Evolutionary conservation across 768 basidiomycete genomes (phyloP).

Genomic region (Amanita rubescens): DNA sequence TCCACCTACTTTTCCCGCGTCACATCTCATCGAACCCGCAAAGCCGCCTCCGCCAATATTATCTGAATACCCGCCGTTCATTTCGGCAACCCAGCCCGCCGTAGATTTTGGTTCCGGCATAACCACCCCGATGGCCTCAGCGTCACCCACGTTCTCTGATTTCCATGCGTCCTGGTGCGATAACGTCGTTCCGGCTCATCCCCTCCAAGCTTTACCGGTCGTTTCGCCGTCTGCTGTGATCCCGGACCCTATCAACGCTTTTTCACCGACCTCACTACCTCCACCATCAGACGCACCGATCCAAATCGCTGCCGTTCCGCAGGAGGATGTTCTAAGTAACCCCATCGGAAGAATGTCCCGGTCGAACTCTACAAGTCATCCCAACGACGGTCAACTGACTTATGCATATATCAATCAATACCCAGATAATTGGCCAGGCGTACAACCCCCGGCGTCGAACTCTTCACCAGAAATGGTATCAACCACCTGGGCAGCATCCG

Average conservation of each 20-base stretch:
- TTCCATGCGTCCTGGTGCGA: slow-evolving; percentile 34
- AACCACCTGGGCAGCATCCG: slow-evolving; percentile 8
- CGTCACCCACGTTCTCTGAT: slow-evolving; percentile 22
- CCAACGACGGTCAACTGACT: slow-evolving; percentile 31
- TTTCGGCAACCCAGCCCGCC: slow-evolving; percentile 12
- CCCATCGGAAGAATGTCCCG: slow-evolving; percentile 49
- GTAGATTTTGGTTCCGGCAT: slow-evolving; percentile 15
- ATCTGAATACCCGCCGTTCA: slow-evolving; percentile 18
- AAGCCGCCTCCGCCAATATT: slow-evolving; percentile 17
- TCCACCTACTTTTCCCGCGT: slow-evolving; percentile 22
- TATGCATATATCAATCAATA: slow-evolving; percentile 27
- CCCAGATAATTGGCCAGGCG: slow-evolving; percentile 16
- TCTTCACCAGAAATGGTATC: background rate
- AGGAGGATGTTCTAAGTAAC: slow-evolving; percentile 20
- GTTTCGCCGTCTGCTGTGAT: slow-evolving; percentile 8
- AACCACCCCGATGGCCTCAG: slow-evolving; percentile 8
- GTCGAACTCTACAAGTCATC: slow-evolving; percentile 47
- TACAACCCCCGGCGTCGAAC: background rate
- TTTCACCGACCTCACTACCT: slow-evolving; percentile 13
- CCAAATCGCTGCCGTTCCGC: background rate
- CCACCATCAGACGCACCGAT: slow-evolving; percentile 1
- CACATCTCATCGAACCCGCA: slow-evolving; percentile 21
- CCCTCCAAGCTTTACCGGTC: slow-evolving; percentile 17
- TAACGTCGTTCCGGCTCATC: slow-evolving; percentile 28
- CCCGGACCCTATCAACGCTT: slow-evolving; percentile 12